phyloP scores from a whole-genome alignment of 225 moss, liverwort and hornwort species.

The Climacium dendroides region DNA sequence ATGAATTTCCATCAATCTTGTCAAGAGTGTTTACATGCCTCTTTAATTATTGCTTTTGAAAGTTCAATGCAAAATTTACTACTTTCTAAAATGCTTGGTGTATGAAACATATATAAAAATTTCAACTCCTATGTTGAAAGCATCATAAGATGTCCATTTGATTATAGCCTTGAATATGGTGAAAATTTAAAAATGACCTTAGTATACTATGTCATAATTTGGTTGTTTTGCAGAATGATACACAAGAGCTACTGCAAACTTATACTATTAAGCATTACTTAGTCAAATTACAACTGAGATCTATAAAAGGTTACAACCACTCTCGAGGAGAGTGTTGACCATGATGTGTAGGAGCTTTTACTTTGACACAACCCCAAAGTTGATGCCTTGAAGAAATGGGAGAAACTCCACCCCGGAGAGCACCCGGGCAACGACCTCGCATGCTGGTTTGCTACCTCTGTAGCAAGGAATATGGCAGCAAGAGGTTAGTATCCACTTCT shows the following conservation, averaged over 20 bases:
- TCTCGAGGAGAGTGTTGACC: neutral
- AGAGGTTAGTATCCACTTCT: slow-evolving; percentile 23
- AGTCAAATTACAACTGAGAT: neutral
- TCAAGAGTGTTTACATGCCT: neutral
- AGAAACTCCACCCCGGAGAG: neutral
- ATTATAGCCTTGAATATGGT: neutral
- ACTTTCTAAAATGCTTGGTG: neutral
- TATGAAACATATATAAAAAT: neutral
- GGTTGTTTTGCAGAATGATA: neutral
- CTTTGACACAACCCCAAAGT: neutral
- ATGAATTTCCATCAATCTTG: neutral
- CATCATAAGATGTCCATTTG: neutral
- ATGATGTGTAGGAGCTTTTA: neutral
- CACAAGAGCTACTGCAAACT: neutral
- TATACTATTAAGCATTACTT: neutral
- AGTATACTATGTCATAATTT: neutral
- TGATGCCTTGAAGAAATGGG: neutral
- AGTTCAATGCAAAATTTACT: neutral
- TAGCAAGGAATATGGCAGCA: slow-evolving; percentile 62
- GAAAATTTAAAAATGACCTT: neutral
- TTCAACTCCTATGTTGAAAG: neutral
- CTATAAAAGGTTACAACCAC: neutral
- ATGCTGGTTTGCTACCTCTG: slow-evolving; percentile 73
- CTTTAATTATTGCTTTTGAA: neutral
- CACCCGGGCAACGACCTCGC: slow-evolving; percentile 25